Conservation (phyloP, 2,329 filamentous ascomycete species). For the Tolypocladium tundrense region DNA sequence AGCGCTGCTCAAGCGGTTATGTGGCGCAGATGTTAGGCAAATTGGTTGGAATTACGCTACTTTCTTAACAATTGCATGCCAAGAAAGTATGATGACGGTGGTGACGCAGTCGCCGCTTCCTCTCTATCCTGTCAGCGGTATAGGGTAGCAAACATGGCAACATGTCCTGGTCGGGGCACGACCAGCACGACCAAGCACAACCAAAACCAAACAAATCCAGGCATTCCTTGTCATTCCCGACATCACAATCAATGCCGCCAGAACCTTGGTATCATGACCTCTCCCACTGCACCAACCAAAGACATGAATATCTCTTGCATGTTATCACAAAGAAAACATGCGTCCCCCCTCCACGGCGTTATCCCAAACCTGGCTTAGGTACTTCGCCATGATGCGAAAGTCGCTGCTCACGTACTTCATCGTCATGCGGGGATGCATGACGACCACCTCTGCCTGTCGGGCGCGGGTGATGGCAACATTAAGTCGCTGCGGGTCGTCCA, state of each 20-base stretch:
- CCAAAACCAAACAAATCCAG: background rate
- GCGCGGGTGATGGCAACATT: conserved; percentile 36
- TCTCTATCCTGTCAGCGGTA: too few relatives aligned
- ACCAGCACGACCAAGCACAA: background rate
- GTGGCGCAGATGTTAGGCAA: too few relatives aligned
- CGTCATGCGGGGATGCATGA: conserved; percentile 31
- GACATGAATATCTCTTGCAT: background rate
- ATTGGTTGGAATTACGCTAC: too few relatives aligned
- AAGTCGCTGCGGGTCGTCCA: conserved; percentile 32
- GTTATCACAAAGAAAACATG: background rate
- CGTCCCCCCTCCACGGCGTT: conserved; percentile 10
- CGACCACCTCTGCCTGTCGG: conserved; percentile 31
- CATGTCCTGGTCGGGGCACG: background rate
- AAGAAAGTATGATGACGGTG: too few relatives aligned
- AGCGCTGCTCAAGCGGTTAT: too few relatives aligned
- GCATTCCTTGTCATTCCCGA: background rate
- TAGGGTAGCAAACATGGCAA: too few relatives aligned
- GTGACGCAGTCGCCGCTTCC: too few relatives aligned
- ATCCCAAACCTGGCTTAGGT: conserved; percentile 19
- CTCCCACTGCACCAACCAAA: background rate
- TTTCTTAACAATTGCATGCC: too few relatives aligned
- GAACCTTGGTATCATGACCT: background rate
- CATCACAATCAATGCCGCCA: background rate
- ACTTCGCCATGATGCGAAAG: conserved; percentile 9
- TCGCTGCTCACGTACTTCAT: conserved; percentile 3